These are phyloP conservation scores for Cordia subcordata DNA, from an alignment of 257 asterid genomes.

Conservation along the genomic window DNA sequence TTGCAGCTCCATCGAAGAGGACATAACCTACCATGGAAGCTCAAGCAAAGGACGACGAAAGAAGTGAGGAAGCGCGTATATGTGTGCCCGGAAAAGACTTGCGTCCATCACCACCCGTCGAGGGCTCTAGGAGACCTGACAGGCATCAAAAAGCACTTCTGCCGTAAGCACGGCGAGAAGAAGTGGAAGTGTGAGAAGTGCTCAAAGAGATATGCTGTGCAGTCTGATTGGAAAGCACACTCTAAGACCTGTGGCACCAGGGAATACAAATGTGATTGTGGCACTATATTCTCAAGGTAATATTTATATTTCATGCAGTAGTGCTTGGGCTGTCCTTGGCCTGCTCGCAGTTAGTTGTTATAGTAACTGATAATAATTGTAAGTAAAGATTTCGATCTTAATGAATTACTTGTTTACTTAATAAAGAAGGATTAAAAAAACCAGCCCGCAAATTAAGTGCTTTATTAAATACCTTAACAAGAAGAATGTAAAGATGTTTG, in stretches of 20 bases:
- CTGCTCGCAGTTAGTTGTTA: too few species aligned
- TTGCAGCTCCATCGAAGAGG: slow-evolving; percentile 89
- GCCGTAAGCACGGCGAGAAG: slow-evolving; percentile 93
- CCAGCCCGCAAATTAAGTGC: too few species aligned
- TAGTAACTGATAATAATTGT: too few species aligned
- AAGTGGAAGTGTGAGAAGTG: slow-evolving; percentile 96
- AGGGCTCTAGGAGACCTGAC: slow-evolving; percentile 93
- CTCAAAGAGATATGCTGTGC: slow-evolving; percentile 79
- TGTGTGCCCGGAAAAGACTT: slow-evolving; percentile 82
- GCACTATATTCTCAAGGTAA: slow-evolving; percentile 82
- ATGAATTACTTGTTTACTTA: too few species aligned
- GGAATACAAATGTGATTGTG: slow-evolving; percentile 91
- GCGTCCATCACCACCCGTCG: slow-evolving; percentile 77
- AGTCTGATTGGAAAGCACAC: slow-evolving; percentile 94
- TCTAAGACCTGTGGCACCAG: slow-evolving; percentile 89
- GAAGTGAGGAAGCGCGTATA: slow-evolving; percentile 75
- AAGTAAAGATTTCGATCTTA: too few species aligned
- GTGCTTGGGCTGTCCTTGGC: too few species aligned
- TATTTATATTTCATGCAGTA: too few species aligned
- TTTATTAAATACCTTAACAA: too few species aligned
- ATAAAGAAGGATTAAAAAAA: too few species aligned
- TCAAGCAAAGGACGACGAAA: slow-evolving; percentile 72
- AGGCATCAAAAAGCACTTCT: slow-evolving; percentile 87
- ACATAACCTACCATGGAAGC: slow-evolving; percentile 90
- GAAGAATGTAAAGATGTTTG: too few species aligned